These are phyloP conservation scores for Fonsecaea pugnacius DNA, from an alignment of 2,329 filamentous ascomycete species.

Conservation along the genomic window DNA sequence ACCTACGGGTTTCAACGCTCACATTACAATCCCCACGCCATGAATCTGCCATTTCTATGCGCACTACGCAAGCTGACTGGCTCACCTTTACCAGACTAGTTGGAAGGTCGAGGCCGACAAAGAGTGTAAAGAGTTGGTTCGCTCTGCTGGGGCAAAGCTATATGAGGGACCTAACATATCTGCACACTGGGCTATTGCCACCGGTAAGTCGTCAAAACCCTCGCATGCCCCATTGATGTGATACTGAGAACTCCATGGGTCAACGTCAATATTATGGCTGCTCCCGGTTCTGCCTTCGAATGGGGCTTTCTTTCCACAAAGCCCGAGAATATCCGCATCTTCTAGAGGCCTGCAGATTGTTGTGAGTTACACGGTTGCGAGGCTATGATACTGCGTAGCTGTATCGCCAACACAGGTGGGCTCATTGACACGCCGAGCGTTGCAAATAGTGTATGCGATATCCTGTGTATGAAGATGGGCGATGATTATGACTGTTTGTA, in stretches of 20 bases:
- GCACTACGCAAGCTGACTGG: background rate
- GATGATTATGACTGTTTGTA: slow-evolving; percentile 15
- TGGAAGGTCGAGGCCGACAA: slow-evolving; percentile 19
- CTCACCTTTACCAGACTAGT: slow-evolving; percentile 10
- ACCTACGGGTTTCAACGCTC: background rate
- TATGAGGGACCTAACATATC: background rate
- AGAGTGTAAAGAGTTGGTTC: slow-evolving; percentile 13
- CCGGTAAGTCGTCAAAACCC: background rate
- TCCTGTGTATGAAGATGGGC: slow-evolving; percentile 20
- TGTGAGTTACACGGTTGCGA: slow-evolving; percentile 8
- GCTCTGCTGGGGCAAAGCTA: slow-evolving; percentile 10
- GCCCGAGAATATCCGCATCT: slow-evolving; percentile 17
- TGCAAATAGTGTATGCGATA: slow-evolving; percentile 12
- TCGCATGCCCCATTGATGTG: background rate
- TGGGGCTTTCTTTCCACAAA: slow-evolving; percentile 12
- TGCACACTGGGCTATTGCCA: slow-evolving; percentile 1
- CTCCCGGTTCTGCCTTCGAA: background rate
- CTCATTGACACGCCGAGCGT: background rate
- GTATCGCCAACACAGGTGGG: slow-evolving; percentile 1
- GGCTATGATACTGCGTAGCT: slow-evolving; percentile 18
- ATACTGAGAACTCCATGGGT: background rate
- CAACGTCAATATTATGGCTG: background rate
- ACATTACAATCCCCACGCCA: background rate
- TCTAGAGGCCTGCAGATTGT: slow-evolving; percentile 9
- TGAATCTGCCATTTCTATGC: background rate